Evolutionary conservation across 169 alveolate genomes (phyloP), one percentile per base, ranked within the genome.

Genomic region (Plasmodium coatneyi): DNA sequence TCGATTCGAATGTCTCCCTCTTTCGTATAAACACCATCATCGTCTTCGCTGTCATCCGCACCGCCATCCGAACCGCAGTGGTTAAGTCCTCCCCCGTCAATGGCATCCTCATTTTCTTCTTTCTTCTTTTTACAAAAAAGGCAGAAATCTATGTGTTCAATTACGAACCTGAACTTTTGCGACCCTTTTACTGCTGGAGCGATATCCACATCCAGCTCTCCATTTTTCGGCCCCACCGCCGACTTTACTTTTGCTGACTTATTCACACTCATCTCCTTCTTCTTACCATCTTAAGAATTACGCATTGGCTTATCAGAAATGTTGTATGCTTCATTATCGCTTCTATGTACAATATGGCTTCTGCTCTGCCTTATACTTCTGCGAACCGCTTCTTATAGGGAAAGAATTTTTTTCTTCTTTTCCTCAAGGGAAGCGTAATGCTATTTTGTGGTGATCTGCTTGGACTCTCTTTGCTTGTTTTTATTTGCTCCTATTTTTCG

Each of bases 121-220:
- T 60, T 60, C 46, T 89, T 66, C 71, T 36, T 78, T 49, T 56
- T 34, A 39, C 80, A 87, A 79, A 89, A 89, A 9, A 56, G 71
- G 22, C 34, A 6, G 81, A 89, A 89, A 72, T 89, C 94, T 89
- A 89, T 60, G 52, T 89, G 94, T 60, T 89, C 82, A 60, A 89
- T 89, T 36, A 79, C 83, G 71, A 86, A 86, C 80, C 80, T 52
- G 36, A 72, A 39, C 71, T 46, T 72, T 80, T 80, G 43, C 25
- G 80, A 60, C 14, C 72, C 43, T 3, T 60, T 82, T n/a, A n/a
- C 66, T 83, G 2, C 34, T 30, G 30, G 66, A 71, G 22, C 34
- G 12, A 10, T 34, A 82, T 49, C 34, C 79, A 25, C 54, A n/a
- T 30, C 12, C 43, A 19, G 3, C 36, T 82, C 80, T 36, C 49